Base-by-base conservation (phyloP, 352 stramenopile genomes). In the Globisporangium megalacanthum region DNA sequence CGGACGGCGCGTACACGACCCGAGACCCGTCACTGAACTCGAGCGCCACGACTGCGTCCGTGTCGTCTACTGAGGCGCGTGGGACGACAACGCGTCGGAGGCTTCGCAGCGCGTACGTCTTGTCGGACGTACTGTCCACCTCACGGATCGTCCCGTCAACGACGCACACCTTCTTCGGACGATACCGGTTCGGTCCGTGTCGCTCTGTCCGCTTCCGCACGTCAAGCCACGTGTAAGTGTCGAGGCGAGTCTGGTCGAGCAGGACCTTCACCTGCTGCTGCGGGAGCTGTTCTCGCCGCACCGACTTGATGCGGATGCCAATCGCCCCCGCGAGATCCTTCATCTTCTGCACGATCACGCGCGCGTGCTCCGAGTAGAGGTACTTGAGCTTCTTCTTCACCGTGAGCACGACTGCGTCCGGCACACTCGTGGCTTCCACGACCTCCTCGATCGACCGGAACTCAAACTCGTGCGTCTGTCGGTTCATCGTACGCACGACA, bases 391-490 rank as follows among this genome's bases (percentile, higher is more conserved):
- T 89, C n/a, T 71, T 72, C 51, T 81, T 80, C 14, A 81, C 50
- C 1, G 62, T 77, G 10, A 93, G 50, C 0, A 83, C 70, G n/a
- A 93, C 77, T 29, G 74, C 72, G 46, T 91, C 82, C 22, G 69
- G 73, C 19, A 75, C 81, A 20, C 67, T 49, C 3, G 56, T 68
- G 1, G 79, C 75, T 39, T 77, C 52, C 17, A 62, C 72, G 29
- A 91, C 64, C 33, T 74, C 65, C 49, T 86, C 63, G 39, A 92
- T 88, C 17, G 59, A 64, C 7, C 79, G 71, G 39, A 79, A 93
- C 52, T 91, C 80, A 50, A 89, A 87, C 52, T 93, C 80, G 56
- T 89, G 73, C 0, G 83, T 90, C 56, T 88, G 71, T 17, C 70
- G 76, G 39, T 79, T 88, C 52, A 88, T 56, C n/a, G 85, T 70